Evolutionary conservation across 1,284 basidiomycete species (phyloP).

Genomic region (Lignosus rhinocerotis): DNA sequence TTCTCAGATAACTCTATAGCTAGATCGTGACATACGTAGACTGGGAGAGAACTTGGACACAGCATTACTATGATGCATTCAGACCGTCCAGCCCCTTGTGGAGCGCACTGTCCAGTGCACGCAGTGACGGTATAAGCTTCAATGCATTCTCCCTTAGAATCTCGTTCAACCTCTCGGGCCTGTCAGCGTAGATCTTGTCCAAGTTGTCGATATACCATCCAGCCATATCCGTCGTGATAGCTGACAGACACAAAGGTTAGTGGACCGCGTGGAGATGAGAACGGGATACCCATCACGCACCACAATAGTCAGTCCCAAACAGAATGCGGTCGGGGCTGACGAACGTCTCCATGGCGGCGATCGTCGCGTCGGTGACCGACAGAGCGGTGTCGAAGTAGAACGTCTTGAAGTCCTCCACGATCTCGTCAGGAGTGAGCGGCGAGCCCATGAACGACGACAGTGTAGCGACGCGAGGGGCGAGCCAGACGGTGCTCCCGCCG

Average conservation of each 20-base stretch:
- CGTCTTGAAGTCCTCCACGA: constrained; percentile 63
- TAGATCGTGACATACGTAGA: neutral
- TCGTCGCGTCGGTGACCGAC: neutral
- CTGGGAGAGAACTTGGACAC: neutral
- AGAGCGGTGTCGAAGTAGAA: constrained; percentile 68
- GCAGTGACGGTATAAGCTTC: neutral
- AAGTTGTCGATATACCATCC: neutral
- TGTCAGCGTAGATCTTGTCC: neutral
- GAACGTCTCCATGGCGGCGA: neutral
- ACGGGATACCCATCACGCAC: neutral
- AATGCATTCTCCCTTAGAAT: neutral
- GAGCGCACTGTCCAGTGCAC: neutral
- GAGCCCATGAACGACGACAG: constrained; percentile 69
- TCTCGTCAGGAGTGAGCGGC: constrained; percentile 55
- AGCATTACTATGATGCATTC: too few species aligned
- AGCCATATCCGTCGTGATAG: neutral
- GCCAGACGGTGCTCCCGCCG: constrained; percentile 59
- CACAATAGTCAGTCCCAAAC: neutral
- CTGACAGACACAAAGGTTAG: neutral
- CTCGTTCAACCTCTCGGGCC: neutral
- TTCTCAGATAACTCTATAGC: constrained; percentile 3
- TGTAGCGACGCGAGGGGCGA: constrained; percentile 65
- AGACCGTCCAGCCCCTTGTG: too few species aligned
- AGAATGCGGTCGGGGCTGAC: neutral
- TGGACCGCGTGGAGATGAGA: neutral